Conservation (phyloP, 2,329 filamentous ascomycete species). For the Diaporthe citrichinensis region DNA sequence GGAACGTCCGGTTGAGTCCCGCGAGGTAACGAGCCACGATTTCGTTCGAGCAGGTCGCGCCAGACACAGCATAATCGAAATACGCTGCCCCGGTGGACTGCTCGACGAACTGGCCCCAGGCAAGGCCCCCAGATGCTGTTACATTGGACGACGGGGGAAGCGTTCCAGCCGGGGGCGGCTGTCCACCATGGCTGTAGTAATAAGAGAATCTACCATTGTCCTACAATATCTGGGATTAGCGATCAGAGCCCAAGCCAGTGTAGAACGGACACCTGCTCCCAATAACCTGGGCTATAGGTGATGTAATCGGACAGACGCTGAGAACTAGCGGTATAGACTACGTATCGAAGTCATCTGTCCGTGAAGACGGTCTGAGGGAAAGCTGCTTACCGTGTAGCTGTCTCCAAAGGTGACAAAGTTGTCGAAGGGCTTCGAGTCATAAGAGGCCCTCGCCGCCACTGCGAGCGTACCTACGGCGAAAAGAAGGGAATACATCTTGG, state of each 20-base stretch:
- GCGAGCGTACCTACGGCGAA: background rate
- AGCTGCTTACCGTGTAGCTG: conserved; percentile 70
- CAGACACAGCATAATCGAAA: conserved; percentile 80
- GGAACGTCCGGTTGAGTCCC: conserved; percentile 68
- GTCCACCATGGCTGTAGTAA: conserved; percentile 70
- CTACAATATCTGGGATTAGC: background rate
- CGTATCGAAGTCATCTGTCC: background rate
- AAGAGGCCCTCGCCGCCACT: conserved; percentile 29
- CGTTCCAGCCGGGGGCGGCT: conserved; percentile 73
- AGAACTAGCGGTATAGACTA: background rate
- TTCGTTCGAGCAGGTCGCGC: conserved; percentile 80
- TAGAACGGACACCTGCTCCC: background rate
- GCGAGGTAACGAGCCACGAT: conserved; percentile 70
- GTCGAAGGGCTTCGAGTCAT: conserved; percentile 61
- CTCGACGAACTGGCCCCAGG: conserved; percentile 78
- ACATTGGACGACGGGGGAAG: conserved; percentile 60
- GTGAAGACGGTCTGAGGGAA: background rate
- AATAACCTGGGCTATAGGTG: background rate
- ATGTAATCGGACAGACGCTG: background rate
- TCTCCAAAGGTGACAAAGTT: conserved; percentile 80
- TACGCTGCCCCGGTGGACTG: conserved; percentile 69
- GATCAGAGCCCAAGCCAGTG: background rate
- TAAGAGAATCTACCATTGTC: conserved; percentile 78
- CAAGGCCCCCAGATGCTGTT: conserved; percentile 75
- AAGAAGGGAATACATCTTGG: conserved; percentile 22